A percentile compares a stretch with the other conserved stretches of the same genome.
Evolutionary conservation across 2,329 filamentous ascomycete genomes (phyloP).

Genomic region (Fusarium sp.): DNA sequence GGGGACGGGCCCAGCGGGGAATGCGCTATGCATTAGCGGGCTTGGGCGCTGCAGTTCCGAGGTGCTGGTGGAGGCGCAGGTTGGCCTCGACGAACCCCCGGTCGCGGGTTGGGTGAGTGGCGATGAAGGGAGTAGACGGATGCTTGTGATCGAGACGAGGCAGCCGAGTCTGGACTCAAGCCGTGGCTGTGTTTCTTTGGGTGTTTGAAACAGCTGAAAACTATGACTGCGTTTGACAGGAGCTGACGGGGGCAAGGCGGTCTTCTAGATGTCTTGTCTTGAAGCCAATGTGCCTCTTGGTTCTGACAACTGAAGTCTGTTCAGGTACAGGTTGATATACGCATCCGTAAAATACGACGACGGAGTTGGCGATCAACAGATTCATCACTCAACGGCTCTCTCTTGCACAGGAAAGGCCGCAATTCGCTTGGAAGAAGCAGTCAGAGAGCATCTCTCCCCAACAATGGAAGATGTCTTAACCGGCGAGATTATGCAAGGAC

Average conservation of each 20-base stretch:
- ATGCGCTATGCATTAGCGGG: conserved; percentile 43
- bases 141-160: conserved; percentile 19
- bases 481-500: neutral
- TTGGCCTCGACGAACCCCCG: conserved; percentile 21
- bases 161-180: conserved; percentile 33
- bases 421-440: conserved; percentile 3
- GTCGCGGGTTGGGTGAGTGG: conserved; percentile 6
- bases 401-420: conserved; percentile 22
- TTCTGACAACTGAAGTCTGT: conserved; percentile 6
- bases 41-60: conserved; percentile 14
- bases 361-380: conserved; percentile 28
- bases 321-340: conserved; percentile 33
- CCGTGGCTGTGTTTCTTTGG: conserved; percentile 23
- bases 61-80: conserved; percentile 30
- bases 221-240: neutral
- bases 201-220: conserved; percentile 1
- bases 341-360: neutral
- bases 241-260: neutral
- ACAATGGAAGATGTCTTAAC: conserved; percentile 25
- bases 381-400: conserved; percentile 8
- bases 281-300: conserved; percentile 17
- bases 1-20: conserved; percentile 33
- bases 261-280: conserved; percentile 4
- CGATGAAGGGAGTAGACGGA: conserved; percentile 9
- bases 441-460: conserved; percentile 5